Evolutionary conservation across 2,329 filamentous ascomycete species (phyloP), one percentile per base, ranked within the genome.

Genomic region (Uncinocarpus reesii): DNA sequence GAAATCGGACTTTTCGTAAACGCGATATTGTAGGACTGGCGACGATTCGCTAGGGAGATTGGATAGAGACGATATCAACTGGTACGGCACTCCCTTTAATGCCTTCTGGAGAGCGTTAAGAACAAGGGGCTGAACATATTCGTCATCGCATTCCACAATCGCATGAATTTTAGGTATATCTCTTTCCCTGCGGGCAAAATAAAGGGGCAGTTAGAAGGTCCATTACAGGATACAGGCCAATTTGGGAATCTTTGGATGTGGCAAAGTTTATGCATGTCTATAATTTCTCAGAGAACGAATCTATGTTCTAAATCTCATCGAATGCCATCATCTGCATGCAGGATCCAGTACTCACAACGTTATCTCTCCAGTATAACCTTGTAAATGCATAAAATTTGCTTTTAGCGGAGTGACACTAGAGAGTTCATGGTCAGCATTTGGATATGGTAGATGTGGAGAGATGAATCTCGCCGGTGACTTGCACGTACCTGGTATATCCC

Each of bases 1-100:
- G 64, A 95, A 96, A 62, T 94, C 85, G 51, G 96, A 78, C 35
- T 78, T 73, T 65, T 98, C 92, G 67, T 98, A 98, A 28, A 84
- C 78, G 2, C 80, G 78, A 61, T 94, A 89, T 64, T 95, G 85
- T 2, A 98, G 72, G 3, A 87, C 60, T 21, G 72, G 73, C 13
- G 67, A 62, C 11, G 64, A 63, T 15, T 65, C 61, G 7, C 68
- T 63, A 56, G 68, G 73, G 7, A 79, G 62, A 29, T 73, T 65
- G n/a, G 65, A 65, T 47, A 71, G 56, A 31, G 72, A 62, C 56
- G 73, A 64, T 45, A 86, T 74, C 42, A 82, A 63, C 23, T 76
- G 73, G 61, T 78, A 78, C 1, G 68, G 64, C 2, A 66, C 66
- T 15, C 69, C 53, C 0, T 82, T 77, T 5, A 92, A 71, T 20